Percentiles rank a stretch among this genome's conserved stretches.
Evolutionary conservation across 2,329 filamentous ascomycete genomes (phyloP).

Genomic region (Epichloe hybrida): DNA sequence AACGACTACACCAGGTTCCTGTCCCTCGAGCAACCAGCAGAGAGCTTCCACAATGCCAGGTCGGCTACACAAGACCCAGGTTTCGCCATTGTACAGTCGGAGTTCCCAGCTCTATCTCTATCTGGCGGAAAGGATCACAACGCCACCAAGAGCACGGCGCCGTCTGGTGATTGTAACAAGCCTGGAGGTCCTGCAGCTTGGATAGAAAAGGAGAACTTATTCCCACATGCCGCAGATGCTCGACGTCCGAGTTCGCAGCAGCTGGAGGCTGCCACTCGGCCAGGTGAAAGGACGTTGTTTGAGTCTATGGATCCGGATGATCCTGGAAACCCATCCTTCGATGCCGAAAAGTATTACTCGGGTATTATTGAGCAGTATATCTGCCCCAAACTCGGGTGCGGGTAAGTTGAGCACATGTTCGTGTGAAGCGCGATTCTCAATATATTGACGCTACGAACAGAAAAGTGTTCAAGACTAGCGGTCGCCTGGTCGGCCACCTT

Average conservation of each 20-base stretch:
- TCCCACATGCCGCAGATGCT: slow-evolving; percentile 7
- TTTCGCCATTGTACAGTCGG: neutral
- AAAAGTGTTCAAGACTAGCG: slow-evolving; percentile 24
- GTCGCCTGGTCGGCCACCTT: slow-evolving; percentile 29
- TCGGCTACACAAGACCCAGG: neutral
- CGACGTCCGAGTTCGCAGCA: slow-evolving; percentile 10
- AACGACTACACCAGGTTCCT: slow-evolving; percentile 16
- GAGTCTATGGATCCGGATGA: slow-evolving; percentile 22
- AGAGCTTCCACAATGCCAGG: neutral
- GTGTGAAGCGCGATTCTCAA: neutral
- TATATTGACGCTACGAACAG: slow-evolving; percentile 13
- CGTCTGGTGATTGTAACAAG: neutral
- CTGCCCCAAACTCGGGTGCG: slow-evolving; percentile 41
- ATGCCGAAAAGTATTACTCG: slow-evolving; percentile 32
- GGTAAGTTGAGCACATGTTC: slow-evolving; percentile 21
- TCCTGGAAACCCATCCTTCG: slow-evolving; percentile 33
- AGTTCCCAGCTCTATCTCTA: neutral
- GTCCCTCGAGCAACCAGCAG: neutral
- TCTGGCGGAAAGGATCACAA: neutral
- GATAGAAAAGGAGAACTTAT: neutral
- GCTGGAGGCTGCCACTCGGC: slow-evolving; percentile 6
- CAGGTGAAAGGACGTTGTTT: slow-evolving; percentile 5
- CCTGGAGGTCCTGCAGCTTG: neutral
- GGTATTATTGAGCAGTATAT: slow-evolving; percentile 29
- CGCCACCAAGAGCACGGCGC: neutral